phyloP scores from a whole-genome alignment of 768 basidiomycete genomes.

The Auricularia auricula-judae region DNA sequence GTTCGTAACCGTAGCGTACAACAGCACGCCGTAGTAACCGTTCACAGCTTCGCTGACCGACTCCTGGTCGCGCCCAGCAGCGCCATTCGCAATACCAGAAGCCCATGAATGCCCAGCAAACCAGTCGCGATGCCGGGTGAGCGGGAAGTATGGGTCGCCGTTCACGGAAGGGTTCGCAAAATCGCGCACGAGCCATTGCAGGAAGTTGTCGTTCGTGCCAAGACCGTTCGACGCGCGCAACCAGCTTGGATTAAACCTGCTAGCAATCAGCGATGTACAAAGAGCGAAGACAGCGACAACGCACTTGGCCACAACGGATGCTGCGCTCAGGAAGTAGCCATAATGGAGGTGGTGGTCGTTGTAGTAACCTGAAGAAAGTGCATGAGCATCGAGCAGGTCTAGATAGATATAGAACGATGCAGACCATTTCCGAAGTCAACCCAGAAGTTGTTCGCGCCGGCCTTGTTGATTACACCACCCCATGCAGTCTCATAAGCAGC shows the following conservation, averaged over 20 bases:
- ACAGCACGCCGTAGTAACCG: slow-evolving; percentile 23
- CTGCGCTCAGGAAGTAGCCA: slow-evolving; percentile 22
- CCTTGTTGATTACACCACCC: slow-evolving; percentile 26
- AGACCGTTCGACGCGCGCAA: slow-evolving; percentile 10
- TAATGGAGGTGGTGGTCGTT: slow-evolving; percentile 29
- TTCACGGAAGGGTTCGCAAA: slow-evolving; percentile 22
- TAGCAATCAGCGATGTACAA: not conserved
- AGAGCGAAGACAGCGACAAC: slow-evolving; percentile 1
- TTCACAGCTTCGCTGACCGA: slow-evolving; percentile 24
- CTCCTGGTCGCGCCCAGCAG: slow-evolving; percentile 23
- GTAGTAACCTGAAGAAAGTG: slow-evolving; percentile 14
- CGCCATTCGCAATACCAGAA: slow-evolving; percentile 25
- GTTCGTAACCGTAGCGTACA: slow-evolving; percentile 22
- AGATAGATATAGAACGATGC: not conserved
- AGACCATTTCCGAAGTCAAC: slow-evolving; percentile 24
- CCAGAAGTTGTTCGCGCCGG: slow-evolving; percentile 19
- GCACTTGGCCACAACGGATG: slow-evolving; percentile 24
- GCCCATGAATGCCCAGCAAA: slow-evolving; percentile 29
- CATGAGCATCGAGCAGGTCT: not conserved
- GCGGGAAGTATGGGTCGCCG: slow-evolving; percentile 21
- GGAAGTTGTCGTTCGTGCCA: slow-evolving; percentile 10
- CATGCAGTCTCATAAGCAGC: slow-evolving; percentile 26
- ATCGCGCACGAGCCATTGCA: slow-evolving; percentile 22
- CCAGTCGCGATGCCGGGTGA: slow-evolving; percentile 26
- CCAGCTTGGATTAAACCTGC: slow-evolving; percentile 19